These are phyloP conservation scores for Fusarium equiseti DNA, from an alignment of 2,329 filamentous ascomycete species.

Conservation along the genomic window DNA sequence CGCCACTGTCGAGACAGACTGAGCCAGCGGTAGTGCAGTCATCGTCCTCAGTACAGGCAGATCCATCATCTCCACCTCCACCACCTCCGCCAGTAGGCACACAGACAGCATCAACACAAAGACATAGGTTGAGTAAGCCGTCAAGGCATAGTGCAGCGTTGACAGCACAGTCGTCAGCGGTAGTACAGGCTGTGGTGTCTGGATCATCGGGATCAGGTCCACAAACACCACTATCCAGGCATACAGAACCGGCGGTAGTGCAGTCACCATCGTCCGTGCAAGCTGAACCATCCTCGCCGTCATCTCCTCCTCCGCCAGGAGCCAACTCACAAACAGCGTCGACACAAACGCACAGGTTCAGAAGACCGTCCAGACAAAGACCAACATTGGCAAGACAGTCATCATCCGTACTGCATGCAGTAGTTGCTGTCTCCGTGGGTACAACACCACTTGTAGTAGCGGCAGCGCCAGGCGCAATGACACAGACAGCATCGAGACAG, in stretches of 20 bases:
- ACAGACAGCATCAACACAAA: neutral
- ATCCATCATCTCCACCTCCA: neutral
- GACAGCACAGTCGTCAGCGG: neutral
- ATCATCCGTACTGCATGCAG: neutral
- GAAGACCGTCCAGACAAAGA: neutral
- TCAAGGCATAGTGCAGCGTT: neutral
- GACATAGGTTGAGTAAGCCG: neutral
- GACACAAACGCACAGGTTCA: slow-evolving; percentile 3
- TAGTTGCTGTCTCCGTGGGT: neutral
- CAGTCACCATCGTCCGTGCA: neutral
- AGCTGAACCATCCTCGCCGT: neutral
- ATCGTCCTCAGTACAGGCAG: neutral
- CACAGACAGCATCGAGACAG: neutral
- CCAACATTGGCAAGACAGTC: neutral
- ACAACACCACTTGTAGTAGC: neutral
- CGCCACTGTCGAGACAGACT: neutral
- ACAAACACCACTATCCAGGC: neutral
- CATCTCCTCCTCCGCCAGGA: neutral
- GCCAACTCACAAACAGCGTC: neutral
- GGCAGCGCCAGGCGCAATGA: neutral
- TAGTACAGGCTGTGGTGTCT: neutral
- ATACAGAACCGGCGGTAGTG: neutral
- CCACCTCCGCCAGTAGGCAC: neutral
- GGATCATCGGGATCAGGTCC: neutral
- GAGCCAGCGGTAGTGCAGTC: neutral